Percentiles rank a stretch among this genome's conserved stretches.
phyloP scores from a whole-genome alignment of 768 basidiomycete species.

The Boletus speciosus region DNA sequence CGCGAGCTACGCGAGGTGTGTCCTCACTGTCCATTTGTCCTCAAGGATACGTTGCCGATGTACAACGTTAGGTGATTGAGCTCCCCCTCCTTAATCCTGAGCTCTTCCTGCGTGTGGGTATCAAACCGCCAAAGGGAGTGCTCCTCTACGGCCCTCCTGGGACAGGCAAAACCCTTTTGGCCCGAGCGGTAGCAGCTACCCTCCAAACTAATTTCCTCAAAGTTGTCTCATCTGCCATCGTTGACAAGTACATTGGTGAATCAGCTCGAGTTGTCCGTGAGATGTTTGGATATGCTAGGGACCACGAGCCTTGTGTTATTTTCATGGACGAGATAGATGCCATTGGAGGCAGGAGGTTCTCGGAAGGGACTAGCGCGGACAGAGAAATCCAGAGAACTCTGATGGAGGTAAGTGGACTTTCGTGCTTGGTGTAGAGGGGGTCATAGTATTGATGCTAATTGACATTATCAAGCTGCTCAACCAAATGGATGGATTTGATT shows the following conservation, averaged over 20 bases:
- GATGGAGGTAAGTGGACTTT: slow-evolving; percentile 70
- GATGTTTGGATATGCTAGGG: slow-evolving; percentile 97
- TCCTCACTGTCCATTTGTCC: slow-evolving; percentile 2
- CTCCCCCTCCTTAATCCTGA: slow-evolving; percentile 92
- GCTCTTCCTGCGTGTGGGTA: slow-evolving; percentile 92
- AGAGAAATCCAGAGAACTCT: slow-evolving; percentile 97
- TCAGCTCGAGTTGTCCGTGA: slow-evolving; percentile 94
- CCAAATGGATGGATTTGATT: slow-evolving; percentile 99
- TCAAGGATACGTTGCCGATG: neutral
- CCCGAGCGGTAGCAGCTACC: slow-evolving; percentile 93
- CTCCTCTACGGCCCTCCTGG: slow-evolving; percentile 95
- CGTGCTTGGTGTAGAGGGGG: neutral
- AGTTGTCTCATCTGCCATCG: slow-evolving; percentile 96
- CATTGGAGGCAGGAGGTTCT: slow-evolving; percentile 88
- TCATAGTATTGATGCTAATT: neutral
- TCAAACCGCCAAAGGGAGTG: slow-evolving; percentile 94
- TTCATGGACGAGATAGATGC: slow-evolving; percentile 99
- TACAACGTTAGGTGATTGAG: slow-evolving; percentile 75
- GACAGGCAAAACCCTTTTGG: slow-evolving; percentile 94
- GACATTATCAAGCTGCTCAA: slow-evolving; percentile 71
- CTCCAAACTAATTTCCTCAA: slow-evolving; percentile 96
- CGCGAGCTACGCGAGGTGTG: slow-evolving; percentile 90
- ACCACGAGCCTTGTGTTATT: slow-evolving; percentile 98
- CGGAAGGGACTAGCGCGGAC: slow-evolving; percentile 96
- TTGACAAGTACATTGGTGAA: slow-evolving; percentile 98